These are phyloP conservation scores for Cyberlindnera bimundalis DNA, from an alignment of 805 yeast genomes.

Conservation along the genomic window DNA sequence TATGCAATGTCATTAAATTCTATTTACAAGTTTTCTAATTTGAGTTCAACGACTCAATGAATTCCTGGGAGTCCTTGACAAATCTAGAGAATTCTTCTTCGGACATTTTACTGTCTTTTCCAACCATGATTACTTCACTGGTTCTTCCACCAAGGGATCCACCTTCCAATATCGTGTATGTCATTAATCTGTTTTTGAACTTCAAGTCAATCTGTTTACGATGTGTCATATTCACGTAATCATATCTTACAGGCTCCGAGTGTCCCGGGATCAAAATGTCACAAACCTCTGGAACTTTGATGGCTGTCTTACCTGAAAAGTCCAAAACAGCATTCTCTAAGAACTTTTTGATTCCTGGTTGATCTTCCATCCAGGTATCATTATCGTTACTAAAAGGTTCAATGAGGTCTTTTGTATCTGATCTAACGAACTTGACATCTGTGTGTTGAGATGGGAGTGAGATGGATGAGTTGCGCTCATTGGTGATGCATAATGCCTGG, in stretches of 20 bases:
- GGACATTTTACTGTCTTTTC: constrained; percentile 26
- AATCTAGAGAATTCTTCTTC: constrained; percentile 19
- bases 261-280: constrained; percentile 34
- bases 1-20: neutral
- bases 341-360: constrained; percentile 43
- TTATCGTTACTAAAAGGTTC: constrained; percentile 14
- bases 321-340: constrained; percentile 36
- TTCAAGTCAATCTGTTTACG: constrained; percentile 43
- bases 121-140: constrained; percentile 46
- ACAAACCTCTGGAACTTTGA: constrained; percentile 38
- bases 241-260: constrained; percentile 40
- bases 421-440: constrained; percentile 41
- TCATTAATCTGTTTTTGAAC: constrained; percentile 35
- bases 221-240: constrained; percentile 40
- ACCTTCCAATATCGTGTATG: constrained; percentile 49
- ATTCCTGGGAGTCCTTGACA: constrained; percentile 17
- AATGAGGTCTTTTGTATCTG: constrained; percentile 16
- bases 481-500: constrained; percentile 41
- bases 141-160: constrained; percentile 55
- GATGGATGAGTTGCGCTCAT: constrained; percentile 40
- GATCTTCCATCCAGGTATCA: constrained; percentile 28
- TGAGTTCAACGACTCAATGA: constrained; percentile 14
- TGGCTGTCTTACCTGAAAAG: constrained; percentile 36
- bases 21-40: constrained; percentile 4
- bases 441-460: constrained; percentile 39